A percentile compares a stretch with the other conserved stretches of the same genome.
Conservation (phyloP, 306 rosid species). For the Cajanus cajan region DNA sequence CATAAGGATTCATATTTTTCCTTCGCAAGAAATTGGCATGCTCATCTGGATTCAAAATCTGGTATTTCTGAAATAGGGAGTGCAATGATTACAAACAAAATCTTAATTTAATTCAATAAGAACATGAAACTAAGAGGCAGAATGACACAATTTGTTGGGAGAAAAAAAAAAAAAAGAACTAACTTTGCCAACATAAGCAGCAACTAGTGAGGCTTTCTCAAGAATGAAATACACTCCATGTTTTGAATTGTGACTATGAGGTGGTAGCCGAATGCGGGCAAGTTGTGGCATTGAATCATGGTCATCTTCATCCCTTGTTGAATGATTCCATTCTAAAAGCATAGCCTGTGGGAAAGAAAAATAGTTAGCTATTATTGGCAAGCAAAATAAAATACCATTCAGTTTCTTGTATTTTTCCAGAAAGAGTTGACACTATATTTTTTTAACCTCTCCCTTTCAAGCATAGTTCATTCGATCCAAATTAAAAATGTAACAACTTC, state of each 20-base stretch:
- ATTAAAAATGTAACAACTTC: too few relatives aligned
- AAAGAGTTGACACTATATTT: too few relatives aligned
- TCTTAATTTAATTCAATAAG: too few relatives aligned
- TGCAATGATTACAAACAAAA: background rate
- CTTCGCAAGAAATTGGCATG: constrained; percentile 20
- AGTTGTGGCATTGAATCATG: background rate
- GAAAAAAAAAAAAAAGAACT: background rate
- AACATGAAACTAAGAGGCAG: too few relatives aligned
- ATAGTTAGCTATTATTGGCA: too few relatives aligned
- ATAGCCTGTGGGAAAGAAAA: background rate
- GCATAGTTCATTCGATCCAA: too few relatives aligned
- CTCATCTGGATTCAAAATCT: constrained; percentile 30
- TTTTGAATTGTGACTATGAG: background rate
- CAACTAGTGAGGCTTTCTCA: constrained; percentile 21
- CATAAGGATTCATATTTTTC: constrained; percentile 27
- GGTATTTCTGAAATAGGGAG: constrained; percentile 24
- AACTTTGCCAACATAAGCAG: constrained; percentile 29
- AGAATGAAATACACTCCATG: constrained; percentile 25
- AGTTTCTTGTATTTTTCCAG: too few relatives aligned
- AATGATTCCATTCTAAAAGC: background rate
- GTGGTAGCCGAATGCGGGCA: background rate
- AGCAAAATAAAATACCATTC: too few relatives aligned
- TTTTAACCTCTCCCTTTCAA: too few relatives aligned
- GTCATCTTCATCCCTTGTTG: background rate
- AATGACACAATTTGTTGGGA: too few relatives aligned